These are phyloP conservation scores for Emericellopsis terricola DNA, from an alignment of 495 filamentous ascomycete genomes.

Conservation along the genomic window DNA sequence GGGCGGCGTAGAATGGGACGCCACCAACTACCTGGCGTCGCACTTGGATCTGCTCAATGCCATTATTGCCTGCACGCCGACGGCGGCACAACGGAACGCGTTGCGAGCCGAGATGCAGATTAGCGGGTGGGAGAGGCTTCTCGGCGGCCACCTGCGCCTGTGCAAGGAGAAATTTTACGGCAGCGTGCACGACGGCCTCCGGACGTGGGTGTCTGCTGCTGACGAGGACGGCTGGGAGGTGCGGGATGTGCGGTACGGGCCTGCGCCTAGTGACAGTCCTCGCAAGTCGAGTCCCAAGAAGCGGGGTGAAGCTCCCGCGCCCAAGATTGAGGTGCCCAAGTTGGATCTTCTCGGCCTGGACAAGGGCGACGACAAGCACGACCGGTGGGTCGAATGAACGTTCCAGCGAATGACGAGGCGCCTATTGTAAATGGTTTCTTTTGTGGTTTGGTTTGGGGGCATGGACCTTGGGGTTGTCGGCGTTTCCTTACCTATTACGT, in stretches of 20 bases:
- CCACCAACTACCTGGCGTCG: constrained; percentile 83
- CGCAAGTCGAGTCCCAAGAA: constrained; percentile 24
- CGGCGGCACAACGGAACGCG: constrained; percentile 51
- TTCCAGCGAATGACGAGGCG: no score
- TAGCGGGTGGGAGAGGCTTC: constrained; percentile 80
- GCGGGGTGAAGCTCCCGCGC: constrained; percentile 14
- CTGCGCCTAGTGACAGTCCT: constrained; percentile 30
- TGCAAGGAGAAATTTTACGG: constrained; percentile 98
- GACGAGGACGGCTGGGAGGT: constrained; percentile 69
- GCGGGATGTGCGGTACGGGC: constrained; percentile 54
- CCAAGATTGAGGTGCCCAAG: constrained; percentile 39
- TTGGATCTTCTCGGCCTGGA: constrained; percentile 25
- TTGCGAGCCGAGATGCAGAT: constrained; percentile 60
- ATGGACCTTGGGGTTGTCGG: no score
- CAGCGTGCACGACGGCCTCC: constrained; percentile 70
- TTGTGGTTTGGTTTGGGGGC: no score
- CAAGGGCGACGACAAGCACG: neutral
- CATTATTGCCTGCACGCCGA: constrained; percentile 68
- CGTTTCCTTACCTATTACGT: no score
- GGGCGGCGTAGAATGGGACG: constrained; percentile 97
- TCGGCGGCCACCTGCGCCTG: constrained; percentile 66
- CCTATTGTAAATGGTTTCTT: no score
- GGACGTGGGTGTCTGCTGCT: constrained; percentile 80
- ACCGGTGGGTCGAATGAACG: neutral
- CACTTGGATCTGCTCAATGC: constrained; percentile 90